Percentiles rank a stretch among this genome's conserved stretches.
phyloP scores from a whole-genome alignment of 2,329 filamentous ascomycete species.

The Diaporthe sp. region DNA sequence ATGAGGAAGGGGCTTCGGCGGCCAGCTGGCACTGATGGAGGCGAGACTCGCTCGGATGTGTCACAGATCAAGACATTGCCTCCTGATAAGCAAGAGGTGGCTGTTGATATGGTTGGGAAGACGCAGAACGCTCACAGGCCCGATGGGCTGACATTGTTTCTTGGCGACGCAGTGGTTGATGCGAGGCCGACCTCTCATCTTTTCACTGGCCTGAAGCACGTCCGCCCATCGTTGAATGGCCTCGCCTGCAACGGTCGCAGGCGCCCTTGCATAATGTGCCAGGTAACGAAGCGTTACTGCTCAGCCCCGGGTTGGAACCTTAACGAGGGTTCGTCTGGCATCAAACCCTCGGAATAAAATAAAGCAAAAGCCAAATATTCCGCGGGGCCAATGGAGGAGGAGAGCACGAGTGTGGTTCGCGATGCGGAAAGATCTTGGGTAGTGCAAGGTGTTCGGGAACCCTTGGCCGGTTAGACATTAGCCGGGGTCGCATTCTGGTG shows the following conservation, averaged over 20 bases:
- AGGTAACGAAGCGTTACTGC: not conserved
- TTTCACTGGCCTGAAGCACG: not conserved
- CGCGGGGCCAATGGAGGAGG: conserved; percentile 5
- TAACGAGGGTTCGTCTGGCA: conserved; percentile 22
- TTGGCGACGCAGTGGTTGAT: conserved; percentile 20
- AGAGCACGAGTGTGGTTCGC: conserved; percentile 17
- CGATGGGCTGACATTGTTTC: conserved; percentile 9
- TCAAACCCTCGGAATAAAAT: conserved; percentile 8
- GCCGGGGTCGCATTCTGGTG: conserved; percentile 24
- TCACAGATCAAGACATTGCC: conserved; percentile 6
- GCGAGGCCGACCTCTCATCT: not conserved
- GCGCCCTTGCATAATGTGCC: not conserved
- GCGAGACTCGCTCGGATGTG: conserved; percentile 13
- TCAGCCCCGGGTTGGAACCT: not conserved
- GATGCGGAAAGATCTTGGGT: not conserved
- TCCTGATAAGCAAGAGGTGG: not conserved
- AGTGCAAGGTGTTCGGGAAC: conserved; percentile 11
- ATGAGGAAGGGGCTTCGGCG: not conserved
- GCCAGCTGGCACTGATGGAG: not conserved
- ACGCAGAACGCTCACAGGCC: not conserved
- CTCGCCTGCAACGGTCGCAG: not conserved
- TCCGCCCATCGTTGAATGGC: not conserved
- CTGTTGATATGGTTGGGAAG: not conserved
- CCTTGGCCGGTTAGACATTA: conserved; percentile 26
- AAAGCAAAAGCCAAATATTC: not conserved